Evolutionary conservation across 2,329 filamentous ascomycete species (phyloP).

Genomic region (Beauveria medogensis): DNA sequence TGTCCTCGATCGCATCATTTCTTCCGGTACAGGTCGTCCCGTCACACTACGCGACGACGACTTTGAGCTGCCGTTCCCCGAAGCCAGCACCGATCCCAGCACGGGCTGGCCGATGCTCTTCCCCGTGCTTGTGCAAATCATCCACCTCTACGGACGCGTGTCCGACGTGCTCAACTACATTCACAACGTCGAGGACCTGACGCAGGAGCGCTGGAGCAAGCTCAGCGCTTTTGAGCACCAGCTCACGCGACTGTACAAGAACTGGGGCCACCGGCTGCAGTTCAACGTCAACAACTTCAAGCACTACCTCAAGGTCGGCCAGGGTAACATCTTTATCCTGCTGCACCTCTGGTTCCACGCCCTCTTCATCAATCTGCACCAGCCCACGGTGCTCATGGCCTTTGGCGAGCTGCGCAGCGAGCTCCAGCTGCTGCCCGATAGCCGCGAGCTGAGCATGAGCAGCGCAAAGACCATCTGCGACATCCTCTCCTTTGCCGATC

Average conservation of each 20-base stretch:
- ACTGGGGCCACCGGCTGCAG: constrained; percentile 63
- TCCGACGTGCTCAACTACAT: constrained; percentile 81
- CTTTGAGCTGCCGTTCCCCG: constrained; percentile 68
- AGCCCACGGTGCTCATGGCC: constrained; percentile 72
- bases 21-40: constrained; percentile 75
- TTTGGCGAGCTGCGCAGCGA: constrained; percentile 54
- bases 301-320: constrained; percentile 69
- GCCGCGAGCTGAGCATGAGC: constrained; percentile 74
- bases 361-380: constrained; percentile 75
- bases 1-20: constrained; percentile 79
- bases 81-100: constrained; percentile 38
- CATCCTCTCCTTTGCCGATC: constrained; percentile 76
- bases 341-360: constrained; percentile 87
- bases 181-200: constrained; percentile 64
- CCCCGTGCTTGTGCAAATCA: constrained; percentile 71
- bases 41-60: constrained; percentile 80
- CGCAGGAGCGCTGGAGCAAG: constrained; percentile 61
- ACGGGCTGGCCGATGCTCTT: constrained; percentile 71
- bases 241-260: constrained; percentile 64
- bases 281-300: constrained; percentile 85
- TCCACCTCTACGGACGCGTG: constrained; percentile 77
- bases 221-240: constrained; percentile 74
- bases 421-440: constrained; percentile 69
- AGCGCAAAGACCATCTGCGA: constrained; percentile 89
- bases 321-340: constrained; percentile 80